Base-by-base conservation (phyloP, 2,329 filamentous ascomycete genomes). In the Mollisiaceae sp. region DNA sequence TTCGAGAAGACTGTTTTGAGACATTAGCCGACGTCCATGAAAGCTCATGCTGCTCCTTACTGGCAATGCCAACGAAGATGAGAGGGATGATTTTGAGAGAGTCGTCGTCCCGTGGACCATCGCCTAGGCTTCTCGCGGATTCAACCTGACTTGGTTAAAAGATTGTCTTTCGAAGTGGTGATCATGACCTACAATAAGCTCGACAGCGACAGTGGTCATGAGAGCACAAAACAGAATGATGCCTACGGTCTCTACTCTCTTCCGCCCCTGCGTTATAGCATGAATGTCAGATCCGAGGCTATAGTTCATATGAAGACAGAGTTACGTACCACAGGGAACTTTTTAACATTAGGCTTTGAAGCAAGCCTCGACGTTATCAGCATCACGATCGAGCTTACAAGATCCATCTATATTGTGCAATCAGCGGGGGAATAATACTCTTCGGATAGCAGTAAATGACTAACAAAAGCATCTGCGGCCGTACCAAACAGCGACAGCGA, bases 211-310 rank as follows among this genome's bases (percentile, higher is more conserved):
- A 0, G 86, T 89, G 1, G 87, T 88, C 86, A 89, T 89, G 65
- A 89, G 78, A 52, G 86, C 85, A 68, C 86, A 88, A 75, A 89
- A 89, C 55, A 89, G 82, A 70, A 90, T 86, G 67, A 89, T 86
- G 35, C 86, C 87, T 65, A 89, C 82, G 2, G 87, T 88, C 77
- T 89, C 87, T 62, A 89, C 84, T 63, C 87, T 82, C 4, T 82
- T 88, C 8, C 87, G 83, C 50, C 85, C 87, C 79, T 70, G 1
- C 20, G 20, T 35, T 8, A 12, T 18, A 62, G 65, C 60, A 61
- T 18, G 8, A 57, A 41, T 27, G 50, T 24, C 12, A 24, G n/a
- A 61, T 56, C 65, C 32, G 24, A 32, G 50, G 50, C 50, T 11
- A 35, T 8, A 11, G 15, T 54, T 54, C 5, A 54, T 54, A 24